Base-by-base conservation (phyloP, 2,329 filamentous ascomycete species). In the Purpureocillium takamizusanense region DNA sequence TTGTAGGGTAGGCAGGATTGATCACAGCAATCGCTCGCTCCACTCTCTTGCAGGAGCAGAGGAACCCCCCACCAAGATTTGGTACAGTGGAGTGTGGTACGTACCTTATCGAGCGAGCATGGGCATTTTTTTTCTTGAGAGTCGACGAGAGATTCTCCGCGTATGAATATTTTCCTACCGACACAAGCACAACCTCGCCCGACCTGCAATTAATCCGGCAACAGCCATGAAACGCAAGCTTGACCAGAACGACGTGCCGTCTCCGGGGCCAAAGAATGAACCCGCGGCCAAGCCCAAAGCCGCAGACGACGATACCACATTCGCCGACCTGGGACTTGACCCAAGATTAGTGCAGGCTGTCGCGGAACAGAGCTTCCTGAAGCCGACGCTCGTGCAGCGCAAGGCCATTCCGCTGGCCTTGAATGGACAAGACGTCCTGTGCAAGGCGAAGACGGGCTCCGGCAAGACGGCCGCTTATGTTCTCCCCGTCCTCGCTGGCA, bases 401-500 rank as follows among this genome's bases (percentile, higher is more conserved):
- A 82, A 83, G 60, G 86, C 86, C 2, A 94, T 98, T 45, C 92
- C 92, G 2, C 65, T 95, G 29, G 87, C 86, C 16, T 69, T 97
- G 14, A 79, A 88, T 46, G 90, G 92, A 11, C 82, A 86, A 54
- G 88, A 97, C 69, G 80, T 98, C 35, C 70, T 97, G 30, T 89
- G 88, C 39, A 88, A 90, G 55, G 87, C 90, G 29, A 94, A 90
- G 61, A 97, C 92, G 5, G 92, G 92, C 11, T 95, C 89, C 4
- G 92, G 92, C 49, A 98, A 98, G 71, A 98, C 92, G 10, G 87
- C 87, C n/a, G 90, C 92, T 36, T 97, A 97, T 57, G 69, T 95
- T 7, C 72, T 98, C 31, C 92, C 92, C 2, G 74, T 95, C n/a
- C 65, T 98, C 13, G 84, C 95, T 49, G 76, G 77, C 28, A 85